Evolutionary conservation across 768 basidiomycete species (phyloP), one percentile per base, ranked within the genome.

Genomic region (Tylopilus vinaceipallidus): DNA sequence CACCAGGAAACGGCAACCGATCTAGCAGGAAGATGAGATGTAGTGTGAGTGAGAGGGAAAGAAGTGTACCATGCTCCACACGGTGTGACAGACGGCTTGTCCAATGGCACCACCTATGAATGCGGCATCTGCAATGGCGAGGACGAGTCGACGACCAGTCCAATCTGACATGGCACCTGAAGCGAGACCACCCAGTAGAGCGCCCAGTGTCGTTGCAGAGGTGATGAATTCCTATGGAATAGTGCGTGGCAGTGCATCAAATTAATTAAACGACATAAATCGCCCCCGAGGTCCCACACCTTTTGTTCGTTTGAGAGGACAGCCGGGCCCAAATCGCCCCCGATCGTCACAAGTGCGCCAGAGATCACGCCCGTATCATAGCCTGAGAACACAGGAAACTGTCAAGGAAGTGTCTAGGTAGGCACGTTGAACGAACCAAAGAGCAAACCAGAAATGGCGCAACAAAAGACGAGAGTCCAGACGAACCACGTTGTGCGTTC

Each of bases 351-450:
- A 27, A 91, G 74, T n/a, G 88, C 84, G 22, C 88, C 88, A 47
- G 86, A 87, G 20, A 91, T 84, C 30, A 87, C 83, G 38, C 87
- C 87, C 12, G 88, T 91, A 61, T 91, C 88, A 58, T 90, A 90
- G 22, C 88, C 86, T 88, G 50, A 6, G n/a, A n/a, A n/a, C n/a
- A n/a, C n/a, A n/a, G n/a, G n/a, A n/a, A n/a, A n/a, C n/a, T n/a
- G n/a, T n/a, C n/a, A n/a, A n/a, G n/a, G n/a, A n/a, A n/a, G n/a
- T n/a, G n/a, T n/a, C n/a, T n/a, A n/a, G 27, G 14, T 22, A 40
- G 32, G 27, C 8, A 26, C 37, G 24, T 7, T 2, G 9, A 7
- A 53, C 83, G 23, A 46, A 86, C 87, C 88, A 52, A 91, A 91
- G 7, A 89, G 74, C 20, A 88, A 65, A 16, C 86, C 88, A 10